These are phyloP conservation scores for Aspergillus amoenus DNA, from an alignment of 2,329 filamentous ascomycete species.

Conservation along the genomic window DNA sequence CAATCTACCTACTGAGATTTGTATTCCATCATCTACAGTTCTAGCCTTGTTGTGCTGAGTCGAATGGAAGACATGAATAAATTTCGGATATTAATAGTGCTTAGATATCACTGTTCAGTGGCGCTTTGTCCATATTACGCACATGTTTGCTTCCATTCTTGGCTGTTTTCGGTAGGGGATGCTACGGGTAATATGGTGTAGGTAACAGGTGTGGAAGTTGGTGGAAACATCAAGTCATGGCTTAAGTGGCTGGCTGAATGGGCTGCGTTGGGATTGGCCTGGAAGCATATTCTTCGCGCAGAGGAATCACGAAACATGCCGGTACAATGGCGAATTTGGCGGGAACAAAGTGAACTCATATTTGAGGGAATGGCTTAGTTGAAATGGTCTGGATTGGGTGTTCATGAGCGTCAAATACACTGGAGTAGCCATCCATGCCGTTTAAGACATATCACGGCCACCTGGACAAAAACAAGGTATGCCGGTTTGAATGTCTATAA, in stretches of 20 bases:
- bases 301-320: not conserved
- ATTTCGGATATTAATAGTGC: too few relatives aligned
- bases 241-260: not conserved
- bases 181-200: too few relatives aligned
- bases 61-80: too few relatives aligned
- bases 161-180: too few relatives aligned
- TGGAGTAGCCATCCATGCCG: conserved; percentile 28
- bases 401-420: conserved; percentile 38
- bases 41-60: too few relatives aligned
- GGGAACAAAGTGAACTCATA: not conserved
- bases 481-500: conserved; percentile 26
- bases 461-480: conserved; percentile 17
- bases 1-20: too few relatives aligned
- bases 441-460: conserved; percentile 29
- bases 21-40: too few relatives aligned
- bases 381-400: conserved; percentile 37
- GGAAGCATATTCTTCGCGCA: not conserved
- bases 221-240: not conserved
- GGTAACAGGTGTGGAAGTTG: too few relatives aligned
- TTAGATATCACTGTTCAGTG: too few relatives aligned
- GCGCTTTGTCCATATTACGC: too few relatives aligned
- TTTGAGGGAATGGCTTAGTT: conserved; percentile 4
- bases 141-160: too few relatives aligned
- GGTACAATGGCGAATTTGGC: not conserved
- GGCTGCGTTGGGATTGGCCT: too few relatives aligned